Evolutionary conservation across 345 rosid species (phyloP).

Genomic region (Syzygium oleosum): DNA sequence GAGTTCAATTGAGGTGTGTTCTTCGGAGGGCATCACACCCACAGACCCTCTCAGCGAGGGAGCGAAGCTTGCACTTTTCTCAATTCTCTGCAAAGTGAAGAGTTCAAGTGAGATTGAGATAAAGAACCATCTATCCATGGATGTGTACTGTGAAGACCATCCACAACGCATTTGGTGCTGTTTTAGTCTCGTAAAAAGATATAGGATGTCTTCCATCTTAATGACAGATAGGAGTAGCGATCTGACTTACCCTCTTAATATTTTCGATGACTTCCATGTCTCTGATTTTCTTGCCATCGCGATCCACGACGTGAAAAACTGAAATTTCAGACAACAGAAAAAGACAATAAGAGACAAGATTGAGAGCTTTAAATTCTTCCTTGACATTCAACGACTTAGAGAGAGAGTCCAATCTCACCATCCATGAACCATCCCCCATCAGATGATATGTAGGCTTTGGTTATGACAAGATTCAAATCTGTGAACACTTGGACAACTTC

Average conservation of each 20-base stretch:
- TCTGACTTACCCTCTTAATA: conserved; percentile 22
- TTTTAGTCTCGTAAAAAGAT: not conserved
- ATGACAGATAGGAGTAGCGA: not conserved
- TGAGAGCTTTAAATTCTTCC: not conserved
- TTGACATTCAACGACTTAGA: not conserved
- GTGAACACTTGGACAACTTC: conserved; percentile 38
- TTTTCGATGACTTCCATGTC: conserved; percentile 46
- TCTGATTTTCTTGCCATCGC: conserved; percentile 55
- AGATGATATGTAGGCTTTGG: conserved; percentile 41
- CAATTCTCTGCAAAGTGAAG: conserved; percentile 27
- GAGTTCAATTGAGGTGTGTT: conserved; percentile 31
- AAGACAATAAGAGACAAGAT: not conserved
- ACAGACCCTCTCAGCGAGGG: conserved; percentile 24
- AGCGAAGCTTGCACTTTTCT: conserved; percentile 12
- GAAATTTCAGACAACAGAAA: not conserved
- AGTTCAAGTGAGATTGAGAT: not conserved
- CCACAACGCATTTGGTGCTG: not conserved
- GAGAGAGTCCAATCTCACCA: conserved; percentile 15
- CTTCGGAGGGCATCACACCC: conserved; percentile 22
- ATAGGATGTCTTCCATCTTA: not conserved
- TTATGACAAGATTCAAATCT: conserved; percentile 34
- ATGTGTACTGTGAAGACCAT: not conserved
- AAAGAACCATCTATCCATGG: not conserved
- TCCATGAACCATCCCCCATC: conserved; percentile 58
- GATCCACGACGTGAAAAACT: conserved; percentile 58